phyloP scores from a whole-genome alignment of 1,139 yeast species.

The Sugiyamaella novakii region DNA sequence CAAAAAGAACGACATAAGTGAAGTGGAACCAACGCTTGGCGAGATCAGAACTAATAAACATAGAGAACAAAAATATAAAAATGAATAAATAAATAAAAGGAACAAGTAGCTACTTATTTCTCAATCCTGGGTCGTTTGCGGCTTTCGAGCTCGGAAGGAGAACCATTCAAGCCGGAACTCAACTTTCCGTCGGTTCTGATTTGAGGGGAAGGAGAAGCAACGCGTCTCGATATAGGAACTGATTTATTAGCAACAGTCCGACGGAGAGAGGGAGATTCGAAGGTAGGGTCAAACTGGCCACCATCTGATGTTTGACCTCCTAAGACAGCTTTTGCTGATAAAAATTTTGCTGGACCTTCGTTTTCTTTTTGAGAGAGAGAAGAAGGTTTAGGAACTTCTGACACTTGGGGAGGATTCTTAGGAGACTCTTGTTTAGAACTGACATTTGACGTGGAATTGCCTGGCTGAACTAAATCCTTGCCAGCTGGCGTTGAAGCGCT shows the following conservation, averaged over 20 bases:
- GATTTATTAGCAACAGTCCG: slow-evolving; percentile 60
- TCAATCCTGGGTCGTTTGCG: no score
- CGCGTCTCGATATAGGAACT: slow-evolving; percentile 49
- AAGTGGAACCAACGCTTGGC: no score
- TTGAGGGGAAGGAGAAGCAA: slow-evolving; percentile 7
- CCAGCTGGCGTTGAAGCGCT: not conserved
- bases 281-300: slow-evolving; percentile 50
- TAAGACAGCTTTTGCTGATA: slow-evolving; percentile 61
- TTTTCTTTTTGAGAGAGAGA: not conserved
- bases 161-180: no score
- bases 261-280: slow-evolving; percentile 52
- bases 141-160: no score
- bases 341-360: slow-evolving; percentile 47
- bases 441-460: not conserved
- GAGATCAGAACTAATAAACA: no score
- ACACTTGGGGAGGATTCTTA: not conserved
- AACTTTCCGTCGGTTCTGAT: no score
- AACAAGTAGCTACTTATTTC: no score
- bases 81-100: no score
- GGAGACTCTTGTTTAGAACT: not conserved
- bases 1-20: no score
- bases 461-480: not conserved
- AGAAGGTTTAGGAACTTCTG: not conserved
- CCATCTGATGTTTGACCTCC: slow-evolving; percentile 49
- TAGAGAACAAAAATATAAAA: no score